phyloP scores from a whole-genome alignment of 805 yeast species.

The Tetrapisispora namnaoensis region DNA sequence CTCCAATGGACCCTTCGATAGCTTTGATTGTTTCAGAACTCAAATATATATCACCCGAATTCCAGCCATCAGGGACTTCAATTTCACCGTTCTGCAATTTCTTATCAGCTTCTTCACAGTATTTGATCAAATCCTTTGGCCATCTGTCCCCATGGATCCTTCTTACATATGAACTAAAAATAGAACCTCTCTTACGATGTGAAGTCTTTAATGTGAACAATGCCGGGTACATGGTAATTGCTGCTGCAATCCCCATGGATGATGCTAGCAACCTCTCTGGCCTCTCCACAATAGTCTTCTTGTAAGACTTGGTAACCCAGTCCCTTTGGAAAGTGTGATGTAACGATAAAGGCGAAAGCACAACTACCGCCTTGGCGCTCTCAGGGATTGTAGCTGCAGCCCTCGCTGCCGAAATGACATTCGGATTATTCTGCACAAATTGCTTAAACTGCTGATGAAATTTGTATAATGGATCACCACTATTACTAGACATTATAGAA shows the following conservation, averaged over 20 bases:
- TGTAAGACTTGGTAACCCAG: slow-evolving; percentile 65
- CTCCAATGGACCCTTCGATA: slow-evolving; percentile 66
- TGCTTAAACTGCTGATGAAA: slow-evolving; percentile 37
- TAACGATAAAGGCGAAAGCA: slow-evolving; percentile 60
- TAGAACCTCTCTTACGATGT: slow-evolving; percentile 33
- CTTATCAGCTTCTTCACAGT: slow-evolving; percentile 49
- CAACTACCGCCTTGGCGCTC: slow-evolving; percentile 44
- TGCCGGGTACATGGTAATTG: slow-evolving; percentile 57
- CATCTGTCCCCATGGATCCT: slow-evolving; percentile 67
- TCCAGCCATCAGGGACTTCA: slow-evolving; percentile 78
- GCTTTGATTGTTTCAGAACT: slow-evolving; percentile 59
- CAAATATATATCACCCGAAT: slow-evolving; percentile 71
- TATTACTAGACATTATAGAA: background rate
- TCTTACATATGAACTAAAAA: slow-evolving; percentile 50
- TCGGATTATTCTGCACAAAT: slow-evolving; percentile 33
- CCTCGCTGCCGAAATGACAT: slow-evolving; percentile 29
- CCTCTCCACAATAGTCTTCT: slow-evolving; percentile 65
- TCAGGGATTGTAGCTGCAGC: slow-evolving; percentile 29
- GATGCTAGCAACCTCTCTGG: slow-evolving; percentile 73
- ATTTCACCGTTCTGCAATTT: slow-evolving; percentile 44
- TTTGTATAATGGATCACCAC: slow-evolving; percentile 27
- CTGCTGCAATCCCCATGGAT: slow-evolving; percentile 71
- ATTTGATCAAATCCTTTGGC: slow-evolving; percentile 48
- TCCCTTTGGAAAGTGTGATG: slow-evolving; percentile 64
- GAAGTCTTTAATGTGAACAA: slow-evolving; percentile 40